Conservation (phyloP, 345 rosid species). For the Cardamine resedifolia region DNA sequence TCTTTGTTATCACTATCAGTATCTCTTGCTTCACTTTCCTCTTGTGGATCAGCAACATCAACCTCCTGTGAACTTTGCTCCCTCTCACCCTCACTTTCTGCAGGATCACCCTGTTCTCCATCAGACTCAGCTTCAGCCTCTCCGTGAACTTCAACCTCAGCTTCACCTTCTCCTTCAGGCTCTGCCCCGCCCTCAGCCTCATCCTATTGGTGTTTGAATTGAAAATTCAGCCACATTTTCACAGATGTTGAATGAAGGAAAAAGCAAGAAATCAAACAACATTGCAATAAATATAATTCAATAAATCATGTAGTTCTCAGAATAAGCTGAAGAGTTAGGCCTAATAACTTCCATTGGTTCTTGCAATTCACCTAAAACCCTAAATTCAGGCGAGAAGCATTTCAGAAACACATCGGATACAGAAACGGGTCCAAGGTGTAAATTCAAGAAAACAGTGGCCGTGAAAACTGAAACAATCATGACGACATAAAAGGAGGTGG, state of each 20-base stretch:
- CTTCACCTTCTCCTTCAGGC: conserved; percentile 67
- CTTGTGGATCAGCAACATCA: conserved; percentile 61
- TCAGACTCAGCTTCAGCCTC: conserved; percentile 77
- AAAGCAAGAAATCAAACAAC: no score
- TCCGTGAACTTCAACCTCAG: conserved; percentile 42
- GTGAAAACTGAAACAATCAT: neutral
- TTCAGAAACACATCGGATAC: neutral
- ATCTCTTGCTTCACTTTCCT: conserved; percentile 72
- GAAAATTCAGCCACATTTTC: neutral
- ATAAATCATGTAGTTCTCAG: neutral
- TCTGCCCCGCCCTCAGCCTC: conserved; percentile 81
- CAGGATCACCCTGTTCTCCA: conserved; percentile 62
- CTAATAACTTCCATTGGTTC: neutral
- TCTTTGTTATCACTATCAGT: conserved; percentile 71
- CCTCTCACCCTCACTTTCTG: conserved; percentile 93
- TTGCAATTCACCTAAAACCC: neutral
- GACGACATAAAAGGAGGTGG: neutral
- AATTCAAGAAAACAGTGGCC: neutral
- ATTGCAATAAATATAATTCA: conserved; percentile 6
- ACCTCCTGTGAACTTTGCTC: conserved; percentile 80
- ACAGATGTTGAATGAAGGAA: neutral
- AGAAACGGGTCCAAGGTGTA: neutral
- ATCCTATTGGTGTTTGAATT: conserved; percentile 47
- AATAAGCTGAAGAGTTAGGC: neutral
- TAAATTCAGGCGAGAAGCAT: conserved; percentile 3